Conservation (phyloP, 495 filamentous ascomycete genomes). For the Penicillium alfredii region DNA sequence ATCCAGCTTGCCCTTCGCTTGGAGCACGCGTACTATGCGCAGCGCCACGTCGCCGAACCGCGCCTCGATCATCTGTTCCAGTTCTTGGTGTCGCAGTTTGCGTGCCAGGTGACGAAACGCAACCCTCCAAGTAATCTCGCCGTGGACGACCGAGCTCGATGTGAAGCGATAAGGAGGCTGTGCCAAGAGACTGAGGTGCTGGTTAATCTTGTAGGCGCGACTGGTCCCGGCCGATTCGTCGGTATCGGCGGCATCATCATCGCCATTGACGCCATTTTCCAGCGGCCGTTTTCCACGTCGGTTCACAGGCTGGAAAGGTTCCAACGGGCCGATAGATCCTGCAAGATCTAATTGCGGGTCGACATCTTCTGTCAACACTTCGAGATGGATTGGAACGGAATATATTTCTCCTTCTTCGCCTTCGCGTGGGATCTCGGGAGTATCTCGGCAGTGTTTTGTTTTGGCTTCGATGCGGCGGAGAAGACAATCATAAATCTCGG, state of each 20-base stretch:
- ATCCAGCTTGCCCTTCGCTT: constrained; percentile 81
- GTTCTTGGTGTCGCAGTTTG: constrained; percentile 61
- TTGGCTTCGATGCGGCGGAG: constrained; percentile 64
- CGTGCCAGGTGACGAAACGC: constrained; percentile 66
- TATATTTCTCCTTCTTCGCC: constrained; percentile 46
- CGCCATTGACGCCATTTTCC: constrained; percentile 37
- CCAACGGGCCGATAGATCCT: constrained; percentile 33
- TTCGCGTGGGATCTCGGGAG: constrained; percentile 46
- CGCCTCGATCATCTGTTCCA: constrained; percentile 71
- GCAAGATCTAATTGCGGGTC: constrained; percentile 37
- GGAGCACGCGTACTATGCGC: constrained; percentile 73
- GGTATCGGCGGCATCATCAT: constrained; percentile 12
- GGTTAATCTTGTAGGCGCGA: constrained; percentile 52
- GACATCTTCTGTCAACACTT: constrained; percentile 32
- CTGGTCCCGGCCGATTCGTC: constrained; percentile 32
- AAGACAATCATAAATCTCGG: constrained; percentile 67
- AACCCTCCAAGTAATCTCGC: constrained; percentile 75
- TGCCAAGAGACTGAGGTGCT: constrained; percentile 71
- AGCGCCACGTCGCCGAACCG: constrained; percentile 69
- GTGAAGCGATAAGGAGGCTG: constrained; percentile 64
- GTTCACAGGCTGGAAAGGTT: constrained; percentile 18
- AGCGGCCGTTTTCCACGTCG: constrained; percentile 32
- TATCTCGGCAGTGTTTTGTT: constrained; percentile 60
- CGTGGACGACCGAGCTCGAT: no score
- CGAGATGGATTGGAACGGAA: constrained; percentile 32